Evolutionary conservation across 768 basidiomycete species (phyloP).

Genomic region (Lactarius hatsudake): DNA sequence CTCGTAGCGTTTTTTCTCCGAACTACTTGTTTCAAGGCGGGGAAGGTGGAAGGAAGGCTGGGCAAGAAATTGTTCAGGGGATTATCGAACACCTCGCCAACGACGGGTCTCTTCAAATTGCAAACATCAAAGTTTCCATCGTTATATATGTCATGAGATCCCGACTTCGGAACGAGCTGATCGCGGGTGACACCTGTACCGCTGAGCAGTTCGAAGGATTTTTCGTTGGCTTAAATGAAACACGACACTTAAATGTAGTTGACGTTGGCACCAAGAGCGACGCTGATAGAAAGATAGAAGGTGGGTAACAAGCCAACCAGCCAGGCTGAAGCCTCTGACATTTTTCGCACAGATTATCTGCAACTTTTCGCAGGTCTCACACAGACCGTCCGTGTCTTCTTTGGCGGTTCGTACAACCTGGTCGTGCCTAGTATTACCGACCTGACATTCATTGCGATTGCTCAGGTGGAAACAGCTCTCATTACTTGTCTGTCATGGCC

Average conservation of each 20-base stretch:
- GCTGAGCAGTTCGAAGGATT: conserved; percentile 21
- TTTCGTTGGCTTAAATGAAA: conserved; percentile 21
- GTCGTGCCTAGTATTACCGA: neutral
- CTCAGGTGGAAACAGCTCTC: conserved; percentile 53
- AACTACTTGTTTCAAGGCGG: conserved; percentile 13
- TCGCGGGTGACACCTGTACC: conserved; percentile 3
- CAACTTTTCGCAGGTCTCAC: conserved; percentile 18
- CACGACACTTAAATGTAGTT: conserved; percentile 13
- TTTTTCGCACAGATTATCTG: conserved; percentile 17
- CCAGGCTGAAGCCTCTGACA: neutral
- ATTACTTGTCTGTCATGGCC: conserved; percentile 55
- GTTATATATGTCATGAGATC: conserved; percentile 16
- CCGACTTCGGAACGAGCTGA: conserved; percentile 19
- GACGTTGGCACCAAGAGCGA: conserved; percentile 22
- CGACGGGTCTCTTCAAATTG: conserved; percentile 9
- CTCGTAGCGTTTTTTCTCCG: conserved; percentile 19
- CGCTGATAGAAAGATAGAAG: conserved; percentile 21
- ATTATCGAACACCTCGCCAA: conserved; percentile 9
- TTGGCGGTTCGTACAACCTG: conserved; percentile 14
- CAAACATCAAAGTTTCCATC: conserved; percentile 8
- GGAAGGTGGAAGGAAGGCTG: conserved; percentile 20
- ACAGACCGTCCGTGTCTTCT: conserved; percentile 21
- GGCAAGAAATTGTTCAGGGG: conserved; percentile 17
- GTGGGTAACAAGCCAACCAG: neutral
- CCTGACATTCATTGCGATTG: conserved; percentile 17